Evolutionary conservation across 2,329 filamentous ascomycete species (phyloP).

Genomic region (Sporothrix pallida): DNA sequence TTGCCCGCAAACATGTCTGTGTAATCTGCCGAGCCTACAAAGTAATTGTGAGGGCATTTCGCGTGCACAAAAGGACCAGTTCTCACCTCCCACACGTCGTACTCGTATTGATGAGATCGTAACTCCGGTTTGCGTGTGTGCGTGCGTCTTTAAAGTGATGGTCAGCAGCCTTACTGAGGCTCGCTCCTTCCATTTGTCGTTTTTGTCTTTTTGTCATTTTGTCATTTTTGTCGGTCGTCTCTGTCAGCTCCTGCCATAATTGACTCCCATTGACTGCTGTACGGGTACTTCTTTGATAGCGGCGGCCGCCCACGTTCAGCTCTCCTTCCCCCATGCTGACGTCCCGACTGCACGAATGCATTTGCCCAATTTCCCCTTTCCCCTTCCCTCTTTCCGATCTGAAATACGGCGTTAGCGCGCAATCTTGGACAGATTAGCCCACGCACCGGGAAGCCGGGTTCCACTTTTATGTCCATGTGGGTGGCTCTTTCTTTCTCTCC

Average conservation of each 20-base stretch:
- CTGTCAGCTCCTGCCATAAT: not conserved
- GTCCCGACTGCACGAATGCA: not conserved
- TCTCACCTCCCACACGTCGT: not conserved
- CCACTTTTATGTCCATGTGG: slow-evolving; percentile 13
- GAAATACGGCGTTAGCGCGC: slow-evolving; percentile 24
- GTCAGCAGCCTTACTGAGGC: not conserved
- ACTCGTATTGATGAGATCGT: slow-evolving; percentile 2
- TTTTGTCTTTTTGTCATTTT: no score
- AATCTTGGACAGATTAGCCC: slow-evolving; percentile 30
- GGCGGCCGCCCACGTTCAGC: not conserved
- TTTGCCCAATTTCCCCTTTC: slow-evolving; percentile 28
- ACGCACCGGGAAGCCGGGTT: slow-evolving; percentile 26
- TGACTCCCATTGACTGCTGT: not conserved
- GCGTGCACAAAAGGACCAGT: not conserved
- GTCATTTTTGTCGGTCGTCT: not conserved
- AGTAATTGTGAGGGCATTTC: no score
- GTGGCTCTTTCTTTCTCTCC: not conserved
- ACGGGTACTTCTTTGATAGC: not conserved
- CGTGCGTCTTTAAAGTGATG: no score
- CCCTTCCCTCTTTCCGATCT: slow-evolving; percentile 17
- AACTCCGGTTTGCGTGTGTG: not conserved
- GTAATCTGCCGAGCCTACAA: no score
- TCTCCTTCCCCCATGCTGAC: not conserved
- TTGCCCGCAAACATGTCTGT: no score
- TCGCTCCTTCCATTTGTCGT: not conserved